phyloP scores from a whole-genome alignment of 192 early-diverging fungal species.

The Glomus cerebriforme region DNA sequence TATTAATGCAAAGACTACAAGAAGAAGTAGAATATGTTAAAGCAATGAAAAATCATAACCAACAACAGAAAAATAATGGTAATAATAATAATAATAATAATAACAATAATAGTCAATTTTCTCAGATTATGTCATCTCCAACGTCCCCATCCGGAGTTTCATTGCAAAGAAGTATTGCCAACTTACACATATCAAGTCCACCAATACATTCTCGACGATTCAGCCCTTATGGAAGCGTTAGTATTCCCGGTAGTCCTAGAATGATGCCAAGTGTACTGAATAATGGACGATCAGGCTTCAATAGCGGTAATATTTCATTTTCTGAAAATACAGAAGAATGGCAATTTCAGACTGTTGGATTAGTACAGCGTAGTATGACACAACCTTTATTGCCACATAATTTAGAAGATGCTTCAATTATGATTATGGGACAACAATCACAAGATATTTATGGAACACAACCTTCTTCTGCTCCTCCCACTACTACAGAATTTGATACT shows the following conservation, averaged over 20 bases:
- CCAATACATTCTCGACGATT: conserved; percentile 33
- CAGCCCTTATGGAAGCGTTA: conserved; percentile 37
- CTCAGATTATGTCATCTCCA: conserved; percentile 31
- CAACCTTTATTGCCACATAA: not conserved
- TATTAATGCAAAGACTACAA: conserved; percentile 66
- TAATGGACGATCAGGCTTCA: conserved; percentile 30
- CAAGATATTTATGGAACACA: conserved; percentile 17
- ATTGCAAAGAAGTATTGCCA: conserved; percentile 42
- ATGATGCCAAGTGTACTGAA: conserved; percentile 30
- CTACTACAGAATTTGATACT: conserved; percentile 33
- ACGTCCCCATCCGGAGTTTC: conserved; percentile 33
- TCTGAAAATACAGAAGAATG: not conserved
- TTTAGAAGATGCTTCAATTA: conserved; percentile 1
- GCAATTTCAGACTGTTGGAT: conserved; percentile 21
- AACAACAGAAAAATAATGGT: conserved; percentile 13
- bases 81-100: conserved; percentile 14
- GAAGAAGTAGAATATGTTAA: conserved; percentile 57
- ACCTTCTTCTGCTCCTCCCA: conserved; percentile 35
- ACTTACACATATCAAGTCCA: conserved; percentile 45
- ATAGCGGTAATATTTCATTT: conserved; percentile 19
- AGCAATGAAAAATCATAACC: conserved; percentile 41
- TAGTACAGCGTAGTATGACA: not conserved
- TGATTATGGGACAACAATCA: conserved; percentile 6
- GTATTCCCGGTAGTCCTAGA: conserved; percentile 35
- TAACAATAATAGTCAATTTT: conserved; percentile 16